Conservation (phyloP, 495 filamentous ascomycete species). For the Hypoxylon intermedium region DNA sequence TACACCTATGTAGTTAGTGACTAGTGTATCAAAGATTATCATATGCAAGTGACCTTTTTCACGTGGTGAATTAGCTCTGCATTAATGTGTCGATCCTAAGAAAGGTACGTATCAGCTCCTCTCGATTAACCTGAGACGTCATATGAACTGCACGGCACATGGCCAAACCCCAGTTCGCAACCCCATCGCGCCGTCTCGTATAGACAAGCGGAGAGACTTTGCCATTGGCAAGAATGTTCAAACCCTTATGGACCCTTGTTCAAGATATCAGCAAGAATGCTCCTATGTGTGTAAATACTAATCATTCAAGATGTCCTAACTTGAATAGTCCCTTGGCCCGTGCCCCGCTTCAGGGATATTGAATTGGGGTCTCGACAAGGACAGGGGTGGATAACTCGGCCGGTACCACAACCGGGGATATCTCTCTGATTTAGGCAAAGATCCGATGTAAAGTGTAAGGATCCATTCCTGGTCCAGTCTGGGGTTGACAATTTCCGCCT, state of each 20-base stretch:
- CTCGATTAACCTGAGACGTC: too few relatives aligned
- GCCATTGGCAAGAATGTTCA: neutral
- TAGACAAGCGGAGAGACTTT: neutral
- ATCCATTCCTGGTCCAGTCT: slow-evolving; percentile 23
- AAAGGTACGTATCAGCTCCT: neutral
- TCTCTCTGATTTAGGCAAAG: slow-evolving; percentile 21
- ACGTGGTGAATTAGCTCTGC: slow-evolving; percentile 5
- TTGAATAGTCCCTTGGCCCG: slow-evolving; percentile 14
- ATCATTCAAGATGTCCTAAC: slow-evolving; percentile 5
- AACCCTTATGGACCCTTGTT: neutral
- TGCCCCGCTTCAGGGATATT: slow-evolving; percentile 10
- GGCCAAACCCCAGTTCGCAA: too few relatives aligned
- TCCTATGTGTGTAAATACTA: neutral
- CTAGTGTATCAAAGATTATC: too few relatives aligned
- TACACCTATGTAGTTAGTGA: too few relatives aligned
- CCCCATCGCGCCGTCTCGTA: too few relatives aligned
- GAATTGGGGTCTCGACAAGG: slow-evolving; percentile 25
- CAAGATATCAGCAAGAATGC: neutral
- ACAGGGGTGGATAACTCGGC: neutral
- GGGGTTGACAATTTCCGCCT: slow-evolving; percentile 31
- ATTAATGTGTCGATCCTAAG: neutral
- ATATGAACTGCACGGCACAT: too few relatives aligned
- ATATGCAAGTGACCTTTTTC: too few relatives aligned
- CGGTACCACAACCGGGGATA: slow-evolving; percentile 22
- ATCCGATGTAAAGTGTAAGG: slow-evolving; percentile 28